Evolutionary conservation across 352 stramenopile genomes (phyloP).

Genomic region (Peronospora farinosa): DNA sequence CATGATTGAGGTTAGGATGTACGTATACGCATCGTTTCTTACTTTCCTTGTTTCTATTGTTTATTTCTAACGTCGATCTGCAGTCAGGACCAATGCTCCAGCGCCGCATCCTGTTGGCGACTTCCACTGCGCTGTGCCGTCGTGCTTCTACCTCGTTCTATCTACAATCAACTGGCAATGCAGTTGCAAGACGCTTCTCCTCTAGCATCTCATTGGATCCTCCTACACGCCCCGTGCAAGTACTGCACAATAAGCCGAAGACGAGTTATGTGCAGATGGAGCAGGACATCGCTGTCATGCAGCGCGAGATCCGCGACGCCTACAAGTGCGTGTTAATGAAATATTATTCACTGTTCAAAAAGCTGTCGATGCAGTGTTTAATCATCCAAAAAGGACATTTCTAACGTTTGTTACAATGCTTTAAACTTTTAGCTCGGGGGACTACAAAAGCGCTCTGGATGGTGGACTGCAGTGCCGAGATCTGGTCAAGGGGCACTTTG

Average conservation of each 20-base stretch:
- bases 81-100: constrained; percentile 17
- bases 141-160: constrained; percentile 1
- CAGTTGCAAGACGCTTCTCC: neutral
- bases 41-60: neutral
- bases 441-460: constrained; percentile 63
- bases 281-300: constrained; percentile 73
- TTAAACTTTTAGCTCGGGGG: constrained; percentile 36
- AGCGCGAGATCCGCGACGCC: constrained; percentile 74
- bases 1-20: no score
- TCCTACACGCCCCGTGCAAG: constrained; percentile 38
- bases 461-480: constrained; percentile 64
- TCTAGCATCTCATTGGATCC: constrained; percentile 11
- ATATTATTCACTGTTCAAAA: neutral
- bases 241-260: constrained; percentile 51
- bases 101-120: constrained; percentile 8
- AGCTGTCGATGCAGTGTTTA: constrained; percentile 3
- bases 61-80: constrained; percentile 1
- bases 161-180: neutral
- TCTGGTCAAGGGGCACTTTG: constrained; percentile 65
- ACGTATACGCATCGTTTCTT: neutral
- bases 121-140: constrained; percentile 15
- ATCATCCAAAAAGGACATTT: neutral
- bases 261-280: constrained; percentile 64
- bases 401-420: constrained; percentile 26
- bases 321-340: constrained; percentile 54